Conservation (phyloP, 148 eudicot species). For the Dianthus caryophyllus region DNA sequence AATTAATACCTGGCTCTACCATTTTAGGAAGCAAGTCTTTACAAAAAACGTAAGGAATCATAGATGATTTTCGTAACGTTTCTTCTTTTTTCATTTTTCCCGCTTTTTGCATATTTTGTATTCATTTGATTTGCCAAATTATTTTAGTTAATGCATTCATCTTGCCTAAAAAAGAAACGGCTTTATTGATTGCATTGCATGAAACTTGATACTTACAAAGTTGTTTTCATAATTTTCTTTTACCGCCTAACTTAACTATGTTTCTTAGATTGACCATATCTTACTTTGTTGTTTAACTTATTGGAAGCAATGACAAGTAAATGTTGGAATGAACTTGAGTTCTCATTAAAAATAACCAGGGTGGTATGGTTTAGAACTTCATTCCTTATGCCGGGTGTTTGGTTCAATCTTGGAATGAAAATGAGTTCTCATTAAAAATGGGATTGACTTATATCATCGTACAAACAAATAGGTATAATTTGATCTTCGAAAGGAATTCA, state of each 20-base stretch:
- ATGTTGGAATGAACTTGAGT: too few relatives aligned
- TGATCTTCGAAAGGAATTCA: not conserved
- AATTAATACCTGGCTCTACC: not conserved
- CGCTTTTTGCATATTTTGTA: not conserved
- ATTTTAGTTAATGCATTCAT: not conserved
- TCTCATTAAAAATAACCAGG: too few relatives aligned
- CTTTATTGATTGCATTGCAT: not conserved
- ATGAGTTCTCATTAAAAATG: too few relatives aligned
- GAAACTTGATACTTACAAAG: not conserved
- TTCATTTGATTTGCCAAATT: not conserved
- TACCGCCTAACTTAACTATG: not conserved
- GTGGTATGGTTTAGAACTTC: too few relatives aligned
- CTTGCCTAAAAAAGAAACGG: not conserved
- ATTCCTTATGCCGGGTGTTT: too few relatives aligned
- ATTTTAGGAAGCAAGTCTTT: not conserved
- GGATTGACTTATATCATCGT: not conserved
- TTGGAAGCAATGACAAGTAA: too few relatives aligned
- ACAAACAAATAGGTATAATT: not conserved
- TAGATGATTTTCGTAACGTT: not conserved
- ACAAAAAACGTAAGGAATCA: conserved; percentile 7
- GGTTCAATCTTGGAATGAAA: too few relatives aligned
- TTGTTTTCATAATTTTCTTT: not conserved
- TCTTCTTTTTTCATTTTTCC: not conserved
- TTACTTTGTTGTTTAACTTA: too few relatives aligned
- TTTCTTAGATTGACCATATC: not conserved